Conservation (phyloP, 495 filamentous ascomycete species). For the Aspergillus indologenus region DNA sequence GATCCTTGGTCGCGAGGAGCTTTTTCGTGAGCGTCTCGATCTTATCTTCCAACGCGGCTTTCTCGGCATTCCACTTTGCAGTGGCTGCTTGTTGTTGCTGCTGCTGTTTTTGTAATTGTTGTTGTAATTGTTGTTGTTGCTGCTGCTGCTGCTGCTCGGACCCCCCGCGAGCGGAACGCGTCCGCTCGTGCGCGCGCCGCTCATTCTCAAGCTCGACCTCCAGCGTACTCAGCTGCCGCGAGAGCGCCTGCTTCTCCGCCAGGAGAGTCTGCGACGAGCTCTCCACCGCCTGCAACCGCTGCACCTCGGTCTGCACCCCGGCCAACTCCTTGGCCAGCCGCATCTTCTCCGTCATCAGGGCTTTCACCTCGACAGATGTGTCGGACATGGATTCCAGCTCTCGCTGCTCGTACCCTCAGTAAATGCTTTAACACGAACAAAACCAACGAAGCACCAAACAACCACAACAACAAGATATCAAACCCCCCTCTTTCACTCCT, state of each 20-base stretch:
- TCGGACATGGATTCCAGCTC: slow-evolving; percentile 63
- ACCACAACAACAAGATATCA: background rate
- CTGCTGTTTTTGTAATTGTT: slow-evolving; percentile 44
- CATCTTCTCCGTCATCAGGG: slow-evolving; percentile 72
- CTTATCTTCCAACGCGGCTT: slow-evolving; percentile 60
- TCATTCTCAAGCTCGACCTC: slow-evolving; percentile 80
- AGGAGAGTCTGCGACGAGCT: slow-evolving; percentile 61
- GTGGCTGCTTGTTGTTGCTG: slow-evolving; percentile 22
- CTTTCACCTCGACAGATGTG: slow-evolving; percentile 63
- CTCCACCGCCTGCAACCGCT: slow-evolving; percentile 70
- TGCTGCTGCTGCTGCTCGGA: background rate
- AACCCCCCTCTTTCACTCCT: no score
- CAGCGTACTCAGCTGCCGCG: slow-evolving; percentile 68
- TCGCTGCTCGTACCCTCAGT: slow-evolving; percentile 41
- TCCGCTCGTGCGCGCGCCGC: slow-evolving; percentile 63
- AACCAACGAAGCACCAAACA: background rate
- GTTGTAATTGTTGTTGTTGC: slow-evolving; percentile 25
- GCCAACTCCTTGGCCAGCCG: slow-evolving; percentile 69
- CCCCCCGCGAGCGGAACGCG: slow-evolving; percentile 44
- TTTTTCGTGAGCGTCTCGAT: slow-evolving; percentile 66
- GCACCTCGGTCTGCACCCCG: slow-evolving; percentile 69
- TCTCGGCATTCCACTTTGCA: slow-evolving; percentile 53
- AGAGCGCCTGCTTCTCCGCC: slow-evolving; percentile 70
- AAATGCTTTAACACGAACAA: no score
- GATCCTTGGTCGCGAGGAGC: slow-evolving; percentile 61